A percentile compares a stretch with the other conserved stretches of the same genome.
phyloP scores from a whole-genome alignment of 768 basidiomycete genomes.

The Tylopilus subfusipes region DNA sequence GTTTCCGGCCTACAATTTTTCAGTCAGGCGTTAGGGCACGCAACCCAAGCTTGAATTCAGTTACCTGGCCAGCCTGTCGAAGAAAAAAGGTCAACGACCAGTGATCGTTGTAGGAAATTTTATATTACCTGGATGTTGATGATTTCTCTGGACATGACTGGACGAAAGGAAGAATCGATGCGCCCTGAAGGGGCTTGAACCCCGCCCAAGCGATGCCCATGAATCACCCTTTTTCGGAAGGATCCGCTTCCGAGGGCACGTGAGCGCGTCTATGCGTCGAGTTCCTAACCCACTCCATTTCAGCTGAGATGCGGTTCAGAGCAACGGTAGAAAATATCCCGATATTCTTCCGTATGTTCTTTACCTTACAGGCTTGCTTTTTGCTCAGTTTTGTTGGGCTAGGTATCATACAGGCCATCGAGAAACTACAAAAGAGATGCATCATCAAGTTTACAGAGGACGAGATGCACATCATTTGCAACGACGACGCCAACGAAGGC shows the following conservation, averaged over 20 bases:
- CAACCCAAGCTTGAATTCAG: not conserved
- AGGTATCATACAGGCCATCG: conserved; percentile 80
- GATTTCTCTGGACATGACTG: conserved; percentile 71
- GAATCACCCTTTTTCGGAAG: conserved; percentile 13
- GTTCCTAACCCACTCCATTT: not conserved
- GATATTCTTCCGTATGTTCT: conserved; percentile 49
- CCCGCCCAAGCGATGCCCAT: conserved; percentile 10
- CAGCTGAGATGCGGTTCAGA: conserved; percentile 56
- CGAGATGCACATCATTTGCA: conserved; percentile 81
- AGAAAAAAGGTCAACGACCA: conserved; percentile 6
- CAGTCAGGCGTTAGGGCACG: conserved; percentile 17
- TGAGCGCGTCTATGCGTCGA: conserved; percentile 19
- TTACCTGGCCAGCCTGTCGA: conserved; percentile 67
- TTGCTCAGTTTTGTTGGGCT: not conserved
- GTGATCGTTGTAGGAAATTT: not conserved
- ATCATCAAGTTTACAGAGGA: conserved; percentile 74
- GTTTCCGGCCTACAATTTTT: conserved; percentile 55
- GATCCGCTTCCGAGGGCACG: conserved; percentile 16
- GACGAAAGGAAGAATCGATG: conserved; percentile 15
- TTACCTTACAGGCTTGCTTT: not conserved
- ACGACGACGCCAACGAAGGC: conserved; percentile 72
- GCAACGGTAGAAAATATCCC: conserved; percentile 56
- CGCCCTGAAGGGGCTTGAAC: conserved; percentile 8
- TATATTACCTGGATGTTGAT: conserved; percentile 69
- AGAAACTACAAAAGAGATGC: conserved; percentile 81